Base-by-base conservation (phyloP, 352 stramenopile species). In the Paralagenidium karlingii region DNA sequence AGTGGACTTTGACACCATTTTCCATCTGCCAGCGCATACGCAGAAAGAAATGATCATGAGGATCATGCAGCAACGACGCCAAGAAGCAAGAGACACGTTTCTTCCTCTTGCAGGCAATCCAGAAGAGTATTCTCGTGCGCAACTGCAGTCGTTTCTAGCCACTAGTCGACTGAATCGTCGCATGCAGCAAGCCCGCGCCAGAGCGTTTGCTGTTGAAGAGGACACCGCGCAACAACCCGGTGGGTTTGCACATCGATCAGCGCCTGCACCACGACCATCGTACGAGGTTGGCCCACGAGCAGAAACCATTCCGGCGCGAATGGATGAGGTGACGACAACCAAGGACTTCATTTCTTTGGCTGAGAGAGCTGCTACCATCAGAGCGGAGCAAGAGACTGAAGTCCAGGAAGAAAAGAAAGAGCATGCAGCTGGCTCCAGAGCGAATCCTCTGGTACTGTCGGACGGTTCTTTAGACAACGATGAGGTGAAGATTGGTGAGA, bases 61-160 rank as follows among this genome's bases (percentile, higher is more conserved):
- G n/a, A 94, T 96, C 47, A 62, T 79, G 39, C 62, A 79, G 20
- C 80, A 97, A 36, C 68, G 90, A 8, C 55, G 82, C 55, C 63
- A 89, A 68, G 66, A 96, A 63, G 63, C 81, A n/a, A 80, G 96
- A 8, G 68, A 93, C 33, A 82, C 96, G 57, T 98, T 97, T 43
- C 97, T 99, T 43, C 78, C 85, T 4, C 81, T 97, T 0, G 95
- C 96, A 2, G 88, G 81, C 1, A 82, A 98, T 41, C 91, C 94
- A 0, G 71, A 94, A 19, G 76, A 82, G 24, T 98, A 98, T 66
- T 98, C 92, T 15, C 60, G 77, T n/a, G 89, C 80, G 13, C 95
- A 99, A 48, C 71, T 99, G 24, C 60, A 70, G 2, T 94, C 96
- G 37, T 99, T 99, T 58, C 57, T 99, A 20, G 81, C 85, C 36